Percentiles rank a stretch among this genome's conserved stretches.
Conservation (phyloP, 768 basidiomycete species). For the Podaxis sp. region DNA sequence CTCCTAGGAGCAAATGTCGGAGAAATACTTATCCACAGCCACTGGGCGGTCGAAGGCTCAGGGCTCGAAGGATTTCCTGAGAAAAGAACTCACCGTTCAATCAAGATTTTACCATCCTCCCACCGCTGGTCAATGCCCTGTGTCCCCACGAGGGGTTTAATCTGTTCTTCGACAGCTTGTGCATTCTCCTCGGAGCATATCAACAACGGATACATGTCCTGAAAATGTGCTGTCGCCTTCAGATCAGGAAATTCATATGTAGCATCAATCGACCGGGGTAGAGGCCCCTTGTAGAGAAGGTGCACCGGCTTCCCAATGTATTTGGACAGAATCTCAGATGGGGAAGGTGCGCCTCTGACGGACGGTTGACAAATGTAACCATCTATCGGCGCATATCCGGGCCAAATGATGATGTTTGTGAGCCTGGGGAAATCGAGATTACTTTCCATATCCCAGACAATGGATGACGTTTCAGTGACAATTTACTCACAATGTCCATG, state of each 20-base stretch:
- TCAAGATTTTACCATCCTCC: conserved; percentile 46
- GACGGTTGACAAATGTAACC: conserved; percentile 63
- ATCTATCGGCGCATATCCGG: conserved; percentile 45
- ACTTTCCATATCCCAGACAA: not conserved
- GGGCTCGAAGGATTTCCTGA: not conserved
- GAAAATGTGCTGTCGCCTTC: conserved; percentile 54
- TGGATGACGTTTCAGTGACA: not conserved
- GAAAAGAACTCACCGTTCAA: conserved; percentile 54
- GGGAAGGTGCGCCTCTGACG: conserved; percentile 32
- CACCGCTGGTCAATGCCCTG: conserved; percentile 53
- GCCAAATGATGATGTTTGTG: conserved; percentile 52
- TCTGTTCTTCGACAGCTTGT: conserved; percentile 45
- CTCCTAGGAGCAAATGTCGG: not conserved
- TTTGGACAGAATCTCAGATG: conserved; percentile 56
- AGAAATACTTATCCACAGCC: not conserved
- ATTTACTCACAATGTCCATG: conserved; percentile 57
- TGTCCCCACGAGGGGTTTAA: conserved; percentile 44
- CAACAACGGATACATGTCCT: conserved; percentile 73
- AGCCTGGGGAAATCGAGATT: conserved; percentile 38
- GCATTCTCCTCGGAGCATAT: conserved; percentile 70
- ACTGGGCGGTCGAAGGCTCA: not conserved
- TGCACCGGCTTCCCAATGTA: conserved; percentile 64
- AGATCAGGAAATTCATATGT: conserved; percentile 59
- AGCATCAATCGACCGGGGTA: conserved; percentile 47
- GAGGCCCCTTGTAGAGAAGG: conserved; percentile 67